These are phyloP conservation scores for Chytridium lagenaria DNA, from an alignment of 371 early-diverging fungal genomes.

Conservation along the genomic window DNA sequence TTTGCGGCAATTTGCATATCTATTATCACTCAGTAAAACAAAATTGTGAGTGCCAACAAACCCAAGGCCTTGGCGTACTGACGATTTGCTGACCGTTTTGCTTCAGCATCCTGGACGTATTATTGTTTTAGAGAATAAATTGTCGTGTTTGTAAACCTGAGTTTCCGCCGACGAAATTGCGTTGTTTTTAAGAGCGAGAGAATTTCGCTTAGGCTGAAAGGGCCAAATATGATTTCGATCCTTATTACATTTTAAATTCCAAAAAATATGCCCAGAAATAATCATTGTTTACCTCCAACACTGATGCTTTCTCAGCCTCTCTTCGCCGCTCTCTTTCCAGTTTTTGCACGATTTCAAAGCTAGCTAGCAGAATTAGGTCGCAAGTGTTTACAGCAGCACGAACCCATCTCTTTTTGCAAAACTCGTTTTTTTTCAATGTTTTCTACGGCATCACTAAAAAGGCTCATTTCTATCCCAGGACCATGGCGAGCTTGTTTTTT, in stretches of 20 bases:
- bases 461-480: constrained; percentile 26
- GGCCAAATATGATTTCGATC: background rate
- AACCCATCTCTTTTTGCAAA: constrained; percentile 28
- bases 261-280: too few species aligned
- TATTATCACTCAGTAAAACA: background rate
- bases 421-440: constrained; percentile 30
- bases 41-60: background rate
- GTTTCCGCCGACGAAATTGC: too few species aligned
- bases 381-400: background rate
- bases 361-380: background rate
- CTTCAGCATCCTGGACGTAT: too few species aligned
- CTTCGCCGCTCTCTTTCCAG: constrained; percentile 6
- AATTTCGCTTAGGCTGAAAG: background rate
- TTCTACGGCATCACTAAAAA: constrained; percentile 22
- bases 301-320: background rate
- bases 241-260: background rate
- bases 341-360: constrained; percentile 2
- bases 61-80: background rate
- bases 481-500: constrained; percentile 16
- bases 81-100: background rate
- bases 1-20: background rate
- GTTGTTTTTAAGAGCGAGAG: too few species aligned
- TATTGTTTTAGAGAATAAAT: too few species aligned
- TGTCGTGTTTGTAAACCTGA: too few species aligned
- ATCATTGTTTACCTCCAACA: background rate